These are phyloP conservation scores for Yamadazyma kanchanaburiensis DNA, from an alignment of 1,139 yeast genomes.

Conservation along the genomic window DNA sequence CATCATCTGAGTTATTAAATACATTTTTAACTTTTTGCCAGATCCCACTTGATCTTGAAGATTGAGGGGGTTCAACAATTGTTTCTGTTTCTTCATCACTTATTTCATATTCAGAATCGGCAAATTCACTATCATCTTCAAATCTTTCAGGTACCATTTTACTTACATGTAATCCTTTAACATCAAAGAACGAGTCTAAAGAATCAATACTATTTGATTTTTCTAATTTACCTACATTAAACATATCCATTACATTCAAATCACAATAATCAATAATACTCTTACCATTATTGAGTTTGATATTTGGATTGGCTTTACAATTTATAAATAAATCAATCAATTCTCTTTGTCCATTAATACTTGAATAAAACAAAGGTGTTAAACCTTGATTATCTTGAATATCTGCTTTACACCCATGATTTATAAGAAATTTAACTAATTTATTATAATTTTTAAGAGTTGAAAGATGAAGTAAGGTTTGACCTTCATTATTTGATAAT, in stretches of 20 bases:
- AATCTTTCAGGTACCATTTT: conserved; percentile 29
- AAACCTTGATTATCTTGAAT: conserved; percentile 73
- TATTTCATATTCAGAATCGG: conserved; percentile 36
- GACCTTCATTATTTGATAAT: conserved; percentile 76
- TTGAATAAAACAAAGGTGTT: conserved; percentile 85
- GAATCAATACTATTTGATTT: conserved; percentile 26
- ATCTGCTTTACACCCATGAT: conserved; percentile 79
- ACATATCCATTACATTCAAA: conserved; percentile 60
- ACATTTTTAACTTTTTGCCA: conserved; percentile 67
- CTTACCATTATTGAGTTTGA: conserved; percentile 58
- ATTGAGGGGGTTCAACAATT: too few species aligned
- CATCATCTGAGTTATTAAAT: conserved; percentile 41
- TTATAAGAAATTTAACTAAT: conserved; percentile 61
- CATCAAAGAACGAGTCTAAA: conserved; percentile 36
- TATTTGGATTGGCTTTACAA: conserved; percentile 62
- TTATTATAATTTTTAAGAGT: conserved; percentile 67
- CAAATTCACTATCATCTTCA: conserved; percentile 33
- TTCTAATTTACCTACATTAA: conserved; percentile 16
- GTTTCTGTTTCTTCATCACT: conserved; percentile 8
- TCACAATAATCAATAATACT: conserved; percentile 54
- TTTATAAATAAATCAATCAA: conserved; percentile 55
- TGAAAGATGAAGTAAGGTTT: conserved; percentile 82
- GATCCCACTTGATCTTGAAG: conserved; percentile 25
- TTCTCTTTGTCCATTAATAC: conserved; percentile 67
- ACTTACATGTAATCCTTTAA: conserved; percentile 40